Evolutionary conservation across 2,329 filamentous ascomycete species (phyloP), one percentile per base, ranked within the genome.

Genomic region (Aphanocladium album): DNA sequence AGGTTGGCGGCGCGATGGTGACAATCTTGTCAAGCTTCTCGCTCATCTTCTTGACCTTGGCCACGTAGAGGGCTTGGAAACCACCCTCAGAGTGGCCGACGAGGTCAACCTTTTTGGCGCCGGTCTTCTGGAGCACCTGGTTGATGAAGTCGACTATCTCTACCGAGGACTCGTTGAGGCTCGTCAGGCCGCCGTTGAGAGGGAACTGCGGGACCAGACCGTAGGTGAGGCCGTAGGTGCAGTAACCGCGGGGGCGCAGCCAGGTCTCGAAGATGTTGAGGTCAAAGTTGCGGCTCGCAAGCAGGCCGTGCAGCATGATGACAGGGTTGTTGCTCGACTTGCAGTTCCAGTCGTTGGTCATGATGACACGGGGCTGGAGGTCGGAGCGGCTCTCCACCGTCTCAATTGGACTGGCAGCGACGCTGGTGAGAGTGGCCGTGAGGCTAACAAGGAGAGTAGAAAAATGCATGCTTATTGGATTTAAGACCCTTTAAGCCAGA

Each of bases 41-140:
- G 2, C 62, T 55, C 17, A 66, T 57, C 33, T 59, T 62, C 2
- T 21, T n/a, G 46, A 67, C 62, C 50, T 66, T 67, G 56, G 66
- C 30, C n/a, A 54, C 61, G 61, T 67, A 67, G n/a, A 67, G 58
- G 5, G 63, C 23, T 46, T 65, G 65, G 21, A 67, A 60, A n/a
- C 54, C 66, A 16, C 66, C 66, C 46, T 67, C 66, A 23, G 64
- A 66, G 55, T 67, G 66, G 39, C 66, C 66, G 39, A 67, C 62
- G 2, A 67, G 35, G 54, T 67, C 66, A n/a, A 67, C 61, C 56
- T 65, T 65, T 14, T 39, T 27, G 12, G 65, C 59, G 3, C 63
- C 63, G 11, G 66, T 67, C 41, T 59, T 58, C 11, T 53, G 5
- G 4, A 56, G 33, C 23, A 68, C 66, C 35, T 64, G 39, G 7